phyloP scores from a whole-genome alignment of 495 filamentous ascomycete genomes.

The Cladorrhinum samala region DNA sequence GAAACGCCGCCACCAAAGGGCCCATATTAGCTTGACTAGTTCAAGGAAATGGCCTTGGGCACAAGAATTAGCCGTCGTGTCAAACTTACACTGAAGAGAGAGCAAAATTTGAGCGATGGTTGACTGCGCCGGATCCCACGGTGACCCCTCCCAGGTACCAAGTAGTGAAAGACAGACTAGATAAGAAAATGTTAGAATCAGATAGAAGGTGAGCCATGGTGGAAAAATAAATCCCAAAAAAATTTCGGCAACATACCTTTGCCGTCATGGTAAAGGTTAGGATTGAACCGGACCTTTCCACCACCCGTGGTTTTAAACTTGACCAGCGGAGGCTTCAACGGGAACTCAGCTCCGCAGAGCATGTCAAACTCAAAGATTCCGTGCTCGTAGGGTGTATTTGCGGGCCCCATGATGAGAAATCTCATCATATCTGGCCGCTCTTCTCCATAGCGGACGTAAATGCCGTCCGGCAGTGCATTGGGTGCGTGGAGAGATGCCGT shows the following conservation, averaged over 20 bases:
- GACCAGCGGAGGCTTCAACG: conserved; percentile 43
- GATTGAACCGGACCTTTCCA: conserved; percentile 47
- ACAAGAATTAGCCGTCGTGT: too few species aligned
- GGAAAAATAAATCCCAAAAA: neutral
- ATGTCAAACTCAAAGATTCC: conserved; percentile 60
- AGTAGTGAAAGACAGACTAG: conserved; percentile 54
- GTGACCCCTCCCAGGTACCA: conserved; percentile 51
- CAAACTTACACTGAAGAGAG: conserved; percentile 44
- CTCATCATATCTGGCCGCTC: conserved; percentile 53
- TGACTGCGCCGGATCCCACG: conserved; percentile 47
- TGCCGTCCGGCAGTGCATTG: conserved; percentile 47
- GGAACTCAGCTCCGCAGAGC: conserved; percentile 42
- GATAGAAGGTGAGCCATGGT: neutral
- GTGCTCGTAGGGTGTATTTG: conserved; percentile 54
- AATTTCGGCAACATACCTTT: conserved; percentile 35
- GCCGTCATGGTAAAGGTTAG: conserved; percentile 53
- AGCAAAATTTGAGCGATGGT: conserved; percentile 57
- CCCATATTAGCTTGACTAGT: neutral
- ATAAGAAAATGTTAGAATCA: neutral
- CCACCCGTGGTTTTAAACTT: conserved; percentile 45
- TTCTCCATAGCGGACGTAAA: conserved; percentile 51
- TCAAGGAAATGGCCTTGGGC: too few species aligned
- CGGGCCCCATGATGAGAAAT: conserved; percentile 51
- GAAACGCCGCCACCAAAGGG: neutral
- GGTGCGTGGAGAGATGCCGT: conserved; percentile 41